Conservation (phyloP, 176 grass and related monocot genomes). For the Lolium rigidum region DNA sequence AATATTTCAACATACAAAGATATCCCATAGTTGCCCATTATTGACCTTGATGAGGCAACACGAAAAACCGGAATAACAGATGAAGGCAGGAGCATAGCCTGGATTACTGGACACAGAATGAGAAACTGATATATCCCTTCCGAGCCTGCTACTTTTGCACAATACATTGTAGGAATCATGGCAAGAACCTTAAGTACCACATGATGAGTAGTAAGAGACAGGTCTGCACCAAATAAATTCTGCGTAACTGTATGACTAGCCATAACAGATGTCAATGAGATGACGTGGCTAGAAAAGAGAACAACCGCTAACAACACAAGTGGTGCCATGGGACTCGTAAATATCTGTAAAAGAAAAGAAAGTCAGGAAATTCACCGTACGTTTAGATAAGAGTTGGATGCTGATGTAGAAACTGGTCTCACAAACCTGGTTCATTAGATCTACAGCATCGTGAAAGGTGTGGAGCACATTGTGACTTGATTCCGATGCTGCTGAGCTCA, state of each 20-base stretch:
- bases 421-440: slow-evolving; percentile 76
- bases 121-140: slow-evolving; percentile 79
- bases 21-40: slow-evolving; percentile 76
- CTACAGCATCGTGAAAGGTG: slow-evolving; percentile 67
- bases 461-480: slow-evolving; percentile 43
- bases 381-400: neutral
- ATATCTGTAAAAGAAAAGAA: slow-evolving; percentile 60
- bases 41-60: slow-evolving; percentile 66
- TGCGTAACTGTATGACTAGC: slow-evolving; percentile 53
- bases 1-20: slow-evolving; percentile 58
- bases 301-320: slow-evolving; percentile 71
- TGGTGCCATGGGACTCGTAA: slow-evolving; percentile 63
- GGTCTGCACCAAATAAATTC: slow-evolving; percentile 65
- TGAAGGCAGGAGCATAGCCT: slow-evolving; percentile 83
- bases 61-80: slow-evolving; percentile 78
- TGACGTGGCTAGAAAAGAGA: slow-evolving; percentile 79
- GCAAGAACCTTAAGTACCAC: slow-evolving; percentile 63
- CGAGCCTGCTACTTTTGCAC: slow-evolving; percentile 56
- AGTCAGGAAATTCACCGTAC: neutral
- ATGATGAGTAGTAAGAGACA: slow-evolving; percentile 49
- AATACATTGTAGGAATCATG: slow-evolving; percentile 58
- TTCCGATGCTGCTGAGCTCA: slow-evolving; percentile 77
- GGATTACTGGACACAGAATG: slow-evolving; percentile 71
- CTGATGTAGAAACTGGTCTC: neutral
- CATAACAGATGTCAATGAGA: slow-evolving; percentile 65